Evolutionary conservation across 768 basidiomycete genomes (phyloP), one percentile per base, ranked within the genome.

Genomic region (Candolleomyces aberdarensis): DNA sequence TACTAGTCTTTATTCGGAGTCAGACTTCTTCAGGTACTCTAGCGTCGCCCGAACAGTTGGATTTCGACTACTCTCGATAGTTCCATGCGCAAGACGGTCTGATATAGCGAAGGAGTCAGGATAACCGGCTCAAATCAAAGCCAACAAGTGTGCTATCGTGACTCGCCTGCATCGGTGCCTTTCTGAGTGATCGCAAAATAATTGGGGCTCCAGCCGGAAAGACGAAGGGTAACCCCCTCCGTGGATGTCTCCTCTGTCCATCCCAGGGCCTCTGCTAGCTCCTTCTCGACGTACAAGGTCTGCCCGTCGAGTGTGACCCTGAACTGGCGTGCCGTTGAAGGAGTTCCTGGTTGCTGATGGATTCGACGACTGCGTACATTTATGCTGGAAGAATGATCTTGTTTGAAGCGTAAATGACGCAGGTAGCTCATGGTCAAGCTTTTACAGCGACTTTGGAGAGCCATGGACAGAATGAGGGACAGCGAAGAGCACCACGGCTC

Each of bases 151-250:
- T 15, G 8, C 10, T 29, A 46, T 22, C 15, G 22, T 2, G 5
- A 52, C 60, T 41, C 36, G 58, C 64, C 62, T 54, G 62, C 62
- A 22, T 65, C 64, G 26, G 64, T 65, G 2, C 64, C 64, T 56
- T 65, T 63, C 54, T 56, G 64, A 40, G 62, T 65, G 36, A 65
- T 65, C 1, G 64, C 64, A 52, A 65, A 65, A 31, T 65, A 65
- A 59, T 63, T 57, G 5, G 62, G 64, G 4, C 59, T 53, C 64
- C 64, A 65, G 17, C 64, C 62, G 14, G 57, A 59, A 15, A 65
- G 56, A 11, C 64, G 57, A 3, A 65, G 52, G 14, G 64, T 47
- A 1, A 65, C 56, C 2, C 64, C 64, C 9, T 65, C 62, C 8
- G 59, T 49, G 20, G 64, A 41, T 3, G 47, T 46, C 8, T 47